Evolutionary conservation across 2,329 filamentous ascomycete species (phyloP).

Genomic region (Sordariomycetes sp.): DNA sequence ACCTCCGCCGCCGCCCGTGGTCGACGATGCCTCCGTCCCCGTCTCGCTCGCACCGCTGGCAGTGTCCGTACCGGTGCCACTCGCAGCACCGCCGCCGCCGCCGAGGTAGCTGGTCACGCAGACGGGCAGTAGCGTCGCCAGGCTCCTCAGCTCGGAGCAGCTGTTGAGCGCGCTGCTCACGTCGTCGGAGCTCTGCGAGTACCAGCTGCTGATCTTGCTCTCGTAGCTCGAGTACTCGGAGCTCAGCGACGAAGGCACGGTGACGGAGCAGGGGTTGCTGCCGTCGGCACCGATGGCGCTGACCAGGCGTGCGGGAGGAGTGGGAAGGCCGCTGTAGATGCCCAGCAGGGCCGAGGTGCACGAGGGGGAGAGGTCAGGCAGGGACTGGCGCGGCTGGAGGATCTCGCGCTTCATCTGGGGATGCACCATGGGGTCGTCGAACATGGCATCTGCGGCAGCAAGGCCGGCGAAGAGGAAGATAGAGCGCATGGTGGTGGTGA

Average conservation of each 20-base stretch:
- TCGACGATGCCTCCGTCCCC: too few relatives aligned
- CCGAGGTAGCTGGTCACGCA: conserved; percentile 10
- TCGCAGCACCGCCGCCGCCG: background rate
- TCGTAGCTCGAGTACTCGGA: conserved; percentile 21
- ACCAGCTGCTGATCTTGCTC: conserved; percentile 19
- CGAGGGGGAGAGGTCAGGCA: conserved; percentile 19
- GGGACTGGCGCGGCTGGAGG: conserved; percentile 4
- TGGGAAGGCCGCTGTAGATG: conserved; percentile 16
- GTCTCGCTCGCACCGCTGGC: too few relatives aligned
- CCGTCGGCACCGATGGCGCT: conserved; percentile 10
- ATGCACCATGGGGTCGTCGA: conserved; percentile 2
- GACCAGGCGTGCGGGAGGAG: conserved; percentile 18
- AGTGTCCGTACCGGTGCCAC: too few relatives aligned
- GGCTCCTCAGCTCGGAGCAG: conserved; percentile 15
- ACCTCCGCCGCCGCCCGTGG: too few relatives aligned
- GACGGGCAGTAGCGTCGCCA: conserved; percentile 11
- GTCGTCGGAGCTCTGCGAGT: conserved; percentile 14
- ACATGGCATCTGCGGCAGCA: background rate
- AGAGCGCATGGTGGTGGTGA: background rate
- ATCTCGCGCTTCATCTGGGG: conserved; percentile 5
- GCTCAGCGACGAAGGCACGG: conserved; percentile 18
- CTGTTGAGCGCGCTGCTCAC: conserved; percentile 13
- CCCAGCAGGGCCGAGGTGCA: conserved; percentile 14
- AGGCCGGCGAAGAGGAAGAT: conserved; percentile 15
- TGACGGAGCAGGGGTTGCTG: conserved; percentile 23